Evolutionary conservation across 331 rosid genomes (phyloP).

Genomic region (Pyracantha coccinea): DNA sequence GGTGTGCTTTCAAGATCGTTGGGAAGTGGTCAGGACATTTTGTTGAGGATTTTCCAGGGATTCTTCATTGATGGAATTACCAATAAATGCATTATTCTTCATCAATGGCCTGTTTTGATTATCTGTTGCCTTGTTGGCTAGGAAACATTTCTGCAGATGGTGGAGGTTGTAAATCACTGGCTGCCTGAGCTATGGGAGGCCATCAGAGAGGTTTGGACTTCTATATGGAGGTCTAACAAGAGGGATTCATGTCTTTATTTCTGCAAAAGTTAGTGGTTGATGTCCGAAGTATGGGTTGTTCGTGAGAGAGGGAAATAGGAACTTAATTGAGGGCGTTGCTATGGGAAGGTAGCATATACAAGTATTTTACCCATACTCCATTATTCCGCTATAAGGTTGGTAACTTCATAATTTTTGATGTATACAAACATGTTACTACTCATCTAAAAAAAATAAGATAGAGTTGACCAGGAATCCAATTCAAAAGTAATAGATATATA

Average conservation of each 20-base stretch:
- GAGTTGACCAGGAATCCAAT: neutral
- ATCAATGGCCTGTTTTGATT: no score
- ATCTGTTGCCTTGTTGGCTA: no score
- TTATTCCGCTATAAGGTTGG: no score
- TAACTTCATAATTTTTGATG: neutral
- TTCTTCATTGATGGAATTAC: no score
- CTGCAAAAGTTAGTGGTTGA: neutral
- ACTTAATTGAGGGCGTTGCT: neutral
- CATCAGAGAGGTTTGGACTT: neutral
- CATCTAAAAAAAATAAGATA: neutral
- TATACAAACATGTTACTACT: neutral
- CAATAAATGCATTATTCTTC: no score
- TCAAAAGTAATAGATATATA: neutral
- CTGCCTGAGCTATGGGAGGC: neutral
- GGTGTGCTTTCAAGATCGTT: no score
- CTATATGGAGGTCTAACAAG: neutral
- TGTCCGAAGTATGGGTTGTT: neutral
- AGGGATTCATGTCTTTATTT: neutral
- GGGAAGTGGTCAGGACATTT: no score
- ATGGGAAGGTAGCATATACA: neutral
- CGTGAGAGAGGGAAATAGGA: neutral
- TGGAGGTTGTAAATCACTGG: neutral
- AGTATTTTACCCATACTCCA: no score
- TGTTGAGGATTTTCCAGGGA: no score
- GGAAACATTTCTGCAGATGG: neutral